Percentiles rank a stretch among this genome's conserved stretches.
These are phyloP conservation scores for Ceratobasidium sp. DNA, from an alignment of 1,284 basidiomycete species.

Conservation along the genomic window DNA sequence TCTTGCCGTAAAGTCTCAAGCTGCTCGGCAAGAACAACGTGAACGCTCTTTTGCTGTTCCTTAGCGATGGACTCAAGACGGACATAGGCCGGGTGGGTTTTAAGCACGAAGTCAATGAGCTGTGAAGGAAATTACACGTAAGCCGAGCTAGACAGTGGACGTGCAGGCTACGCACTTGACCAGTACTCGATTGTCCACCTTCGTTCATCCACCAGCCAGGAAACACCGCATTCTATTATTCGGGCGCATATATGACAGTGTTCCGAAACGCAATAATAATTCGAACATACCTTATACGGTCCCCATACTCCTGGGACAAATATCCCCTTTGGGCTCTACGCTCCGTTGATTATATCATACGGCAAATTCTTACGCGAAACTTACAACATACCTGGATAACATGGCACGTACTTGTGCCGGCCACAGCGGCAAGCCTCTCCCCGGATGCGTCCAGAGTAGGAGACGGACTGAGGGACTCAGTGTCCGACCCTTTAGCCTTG, in stretches of 20 bases:
- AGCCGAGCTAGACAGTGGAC: constrained; percentile 5
- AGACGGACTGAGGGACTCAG: constrained; percentile 60
- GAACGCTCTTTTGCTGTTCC: constrained; percentile 59
- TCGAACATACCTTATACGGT: constrained; percentile 80
- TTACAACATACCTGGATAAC: constrained; percentile 76
- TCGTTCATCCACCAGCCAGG: constrained; percentile 99
- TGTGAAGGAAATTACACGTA: constrained; percentile 53
- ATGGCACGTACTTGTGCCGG: constrained; percentile 97
- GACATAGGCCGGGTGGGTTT: constrained; percentile 87
- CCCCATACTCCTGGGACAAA: constrained; percentile 97
- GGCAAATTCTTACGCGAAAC: background rate
- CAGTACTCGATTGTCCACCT: constrained; percentile 97
- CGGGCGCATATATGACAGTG: background rate
- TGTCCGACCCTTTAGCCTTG: constrained; percentile 59
- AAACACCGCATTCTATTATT: constrained; percentile 80
- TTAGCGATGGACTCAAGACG: constrained; percentile 70
- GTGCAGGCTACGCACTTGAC: constrained; percentile 70
- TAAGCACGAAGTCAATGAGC: constrained; percentile 95
- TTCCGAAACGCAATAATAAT: background rate
- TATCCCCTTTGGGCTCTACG: constrained; percentile 64
- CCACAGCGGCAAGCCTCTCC: constrained; percentile 90
- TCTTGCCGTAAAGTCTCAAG: constrained; percentile 77
- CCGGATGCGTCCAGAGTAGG: constrained; percentile 80
- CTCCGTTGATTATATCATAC: background rate
- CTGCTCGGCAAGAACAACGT: constrained; percentile 77